These are phyloP conservation scores for Magnaporthiopsis rhizophila DNA, from an alignment of 2,329 filamentous ascomycete species.

Conservation along the genomic window DNA sequence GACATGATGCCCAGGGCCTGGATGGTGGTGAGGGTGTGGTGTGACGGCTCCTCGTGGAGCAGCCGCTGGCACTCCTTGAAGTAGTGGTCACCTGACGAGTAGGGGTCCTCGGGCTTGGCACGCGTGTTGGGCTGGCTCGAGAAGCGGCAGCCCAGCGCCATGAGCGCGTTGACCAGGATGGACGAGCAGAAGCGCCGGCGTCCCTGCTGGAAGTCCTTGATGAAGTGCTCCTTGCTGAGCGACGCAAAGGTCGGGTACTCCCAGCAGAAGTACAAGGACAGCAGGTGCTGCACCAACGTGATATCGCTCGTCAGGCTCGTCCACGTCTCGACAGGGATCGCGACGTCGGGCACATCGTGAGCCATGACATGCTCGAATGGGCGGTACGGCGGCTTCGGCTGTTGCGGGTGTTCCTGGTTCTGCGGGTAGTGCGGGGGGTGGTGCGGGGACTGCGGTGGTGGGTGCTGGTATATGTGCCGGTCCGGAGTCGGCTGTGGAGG, in stretches of 20 bases:
- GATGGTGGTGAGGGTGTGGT: slow-evolving; percentile 59
- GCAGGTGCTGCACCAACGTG: slow-evolving; percentile 52
- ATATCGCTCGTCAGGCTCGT: slow-evolving; percentile 52
- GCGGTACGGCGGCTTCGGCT: slow-evolving; percentile 15
- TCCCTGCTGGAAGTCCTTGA: slow-evolving; percentile 55
- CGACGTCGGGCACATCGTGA: slow-evolving; percentile 35
- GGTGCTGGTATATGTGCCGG: not conserved
- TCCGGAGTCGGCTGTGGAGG: no score
- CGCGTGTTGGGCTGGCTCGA: slow-evolving; percentile 58
- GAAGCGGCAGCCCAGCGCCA: slow-evolving; percentile 60
- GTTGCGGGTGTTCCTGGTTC: not conserved
- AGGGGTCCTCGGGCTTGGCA: slow-evolving; percentile 51
- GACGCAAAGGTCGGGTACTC: slow-evolving; percentile 69
- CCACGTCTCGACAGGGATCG: slow-evolving; percentile 42
- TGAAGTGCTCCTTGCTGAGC: slow-evolving; percentile 63
- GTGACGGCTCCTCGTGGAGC: slow-evolving; percentile 47
- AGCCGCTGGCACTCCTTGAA: slow-evolving; percentile 61
- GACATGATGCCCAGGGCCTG: slow-evolving; percentile 72
- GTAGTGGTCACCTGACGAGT: slow-evolving; percentile 65
- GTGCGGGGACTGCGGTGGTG: not conserved
- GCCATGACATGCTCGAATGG: slow-evolving; percentile 41
- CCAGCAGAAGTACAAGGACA: slow-evolving; percentile 66
- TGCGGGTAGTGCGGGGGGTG: not conserved
- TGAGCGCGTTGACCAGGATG: slow-evolving; percentile 56
- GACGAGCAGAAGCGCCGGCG: slow-evolving; percentile 58